Conservation (phyloP, 257 asterid genomes). For the Petunia secreta region DNA sequence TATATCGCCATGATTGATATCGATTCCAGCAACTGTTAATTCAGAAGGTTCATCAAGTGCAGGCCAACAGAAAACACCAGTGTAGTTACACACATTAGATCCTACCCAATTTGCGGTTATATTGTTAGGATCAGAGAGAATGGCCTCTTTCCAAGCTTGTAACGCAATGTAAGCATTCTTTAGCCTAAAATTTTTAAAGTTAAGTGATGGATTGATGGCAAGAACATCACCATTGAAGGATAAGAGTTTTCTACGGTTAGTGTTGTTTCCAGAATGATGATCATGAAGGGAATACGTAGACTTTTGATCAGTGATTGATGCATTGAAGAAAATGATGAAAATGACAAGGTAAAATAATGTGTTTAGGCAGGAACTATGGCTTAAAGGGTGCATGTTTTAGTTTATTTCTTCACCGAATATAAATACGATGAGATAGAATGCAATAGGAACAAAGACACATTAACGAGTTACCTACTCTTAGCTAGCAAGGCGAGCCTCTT, state of each 20-base stretch:
- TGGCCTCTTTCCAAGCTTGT: slow-evolving; percentile 66
- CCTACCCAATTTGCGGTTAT: slow-evolving; percentile 62
- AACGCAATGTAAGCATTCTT: slow-evolving; percentile 65
- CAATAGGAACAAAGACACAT: no score
- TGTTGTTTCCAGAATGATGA: not conserved
- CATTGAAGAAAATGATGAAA: slow-evolving; percentile 30
- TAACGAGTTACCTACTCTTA: no score
- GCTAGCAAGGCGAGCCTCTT: not conserved
- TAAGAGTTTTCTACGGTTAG: slow-evolving; percentile 35
- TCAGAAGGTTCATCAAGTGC: slow-evolving; percentile 53
- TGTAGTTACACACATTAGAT: slow-evolving; percentile 57
- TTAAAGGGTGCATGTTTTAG: slow-evolving; percentile 22
- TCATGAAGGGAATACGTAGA: not conserved
- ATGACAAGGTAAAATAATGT: slow-evolving; percentile 33
- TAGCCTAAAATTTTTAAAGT: slow-evolving; percentile 49
- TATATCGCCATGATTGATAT: slow-evolving; percentile 57
- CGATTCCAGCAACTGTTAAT: slow-evolving; percentile 63
- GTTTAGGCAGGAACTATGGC: slow-evolving; percentile 22
- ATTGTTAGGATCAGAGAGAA: slow-evolving; percentile 61
- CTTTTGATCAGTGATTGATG: slow-evolving; percentile 27
- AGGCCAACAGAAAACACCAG: slow-evolving; percentile 64
- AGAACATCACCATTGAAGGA: slow-evolving; percentile 58
- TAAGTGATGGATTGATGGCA: slow-evolving; percentile 48
- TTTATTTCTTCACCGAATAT: no score
- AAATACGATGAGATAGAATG: no score